Evolutionary conservation across 1,284 basidiomycete genomes (phyloP), one percentile per base, ranked within the genome.

Genomic region (Moesziomyces sp.): DNA sequence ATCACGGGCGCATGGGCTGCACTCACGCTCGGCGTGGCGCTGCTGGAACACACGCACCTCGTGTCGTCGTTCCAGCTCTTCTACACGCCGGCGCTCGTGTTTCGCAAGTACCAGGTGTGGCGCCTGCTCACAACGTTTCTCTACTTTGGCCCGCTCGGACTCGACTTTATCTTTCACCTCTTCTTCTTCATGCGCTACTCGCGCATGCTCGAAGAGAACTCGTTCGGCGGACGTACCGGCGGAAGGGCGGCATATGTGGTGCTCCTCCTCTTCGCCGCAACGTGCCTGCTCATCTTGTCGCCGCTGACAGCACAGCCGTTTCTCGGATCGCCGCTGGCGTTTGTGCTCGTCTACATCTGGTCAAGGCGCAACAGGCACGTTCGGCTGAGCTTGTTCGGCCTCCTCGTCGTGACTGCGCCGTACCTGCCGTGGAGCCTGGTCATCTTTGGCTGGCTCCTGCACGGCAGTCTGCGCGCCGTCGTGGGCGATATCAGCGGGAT

Each of bases 101-200:
- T 83, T 26, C 64, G 65, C 50, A 50, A 56, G 46, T 68, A 58
- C 24, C 73, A 97, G 92, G 87, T 91, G 70, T 98, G 94, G 94
- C 89, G 96, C 30, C 88, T 91, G 46, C 85, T 92, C 54, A 97
- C 94, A 26, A 94, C 92, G 9, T 98, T 98, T 87, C 90, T 96
- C 80, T 99, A 96, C 86, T 99, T 98, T 85, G 96, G 96, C 11
- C 89, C 91, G 0, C 89, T 98, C 75, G 93, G 91, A 2, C 46
- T 75, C 38, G 95, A 98, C 83, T 93, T 97, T 72, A 88, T 96
- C 60, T 97, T 99, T 85, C 95, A 98, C 84, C 87, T 99, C 60
- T 97, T 97, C 88, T 98, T 98, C 88, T 95, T 97, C 83, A 95
- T 98, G 93, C 88, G 96, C 55, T 99, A 98, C 83, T 94, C 93